Percentiles rank a stretch among this genome's conserved stretches.
These are phyloP conservation scores for Tetracladium setigerum DNA, from an alignment of 495 filamentous ascomycete genomes.

Conservation along the genomic window DNA sequence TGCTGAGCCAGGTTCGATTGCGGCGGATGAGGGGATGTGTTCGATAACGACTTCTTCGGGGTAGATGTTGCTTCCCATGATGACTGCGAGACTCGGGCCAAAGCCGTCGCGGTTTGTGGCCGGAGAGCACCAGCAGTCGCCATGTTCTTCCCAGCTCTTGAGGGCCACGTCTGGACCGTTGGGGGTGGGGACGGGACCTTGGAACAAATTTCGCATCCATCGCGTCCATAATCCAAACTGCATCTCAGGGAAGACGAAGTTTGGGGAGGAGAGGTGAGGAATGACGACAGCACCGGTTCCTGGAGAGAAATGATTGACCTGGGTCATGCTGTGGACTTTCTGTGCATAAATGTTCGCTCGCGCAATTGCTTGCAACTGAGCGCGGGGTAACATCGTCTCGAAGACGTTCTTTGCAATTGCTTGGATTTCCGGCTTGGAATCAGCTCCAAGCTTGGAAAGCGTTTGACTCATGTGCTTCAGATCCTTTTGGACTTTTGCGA, in stretches of 20 bases:
- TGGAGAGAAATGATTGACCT: slow-evolving; percentile 18
- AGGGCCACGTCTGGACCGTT: slow-evolving; percentile 37
- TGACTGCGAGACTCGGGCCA: slow-evolving; percentile 32
- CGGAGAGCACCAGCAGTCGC: slow-evolving; percentile 61
- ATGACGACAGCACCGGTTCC: slow-evolving; percentile 17
- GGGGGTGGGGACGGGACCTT: slow-evolving; percentile 5
- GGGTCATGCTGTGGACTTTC: not conserved
- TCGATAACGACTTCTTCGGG: slow-evolving; percentile 54
- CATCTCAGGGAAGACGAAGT: slow-evolving; percentile 14
- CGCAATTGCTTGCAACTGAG: slow-evolving; percentile 26
- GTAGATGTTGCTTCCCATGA: slow-evolving; percentile 37
- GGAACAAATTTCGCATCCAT: not conserved
- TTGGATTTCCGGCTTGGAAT: slow-evolving; percentile 21
- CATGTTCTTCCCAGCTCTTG: slow-evolving; percentile 48
- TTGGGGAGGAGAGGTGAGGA: slow-evolving; percentile 8
- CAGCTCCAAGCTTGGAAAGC: too few relatives aligned
- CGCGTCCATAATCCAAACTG: not conserved
- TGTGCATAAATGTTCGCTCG: slow-evolving; percentile 10
- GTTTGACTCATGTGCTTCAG: slow-evolving; percentile 4
- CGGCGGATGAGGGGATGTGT: slow-evolving; percentile 46
- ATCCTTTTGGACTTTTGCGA: slow-evolving; percentile 15
- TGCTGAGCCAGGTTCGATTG: slow-evolving; percentile 44
- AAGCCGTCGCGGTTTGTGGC: slow-evolving; percentile 21
- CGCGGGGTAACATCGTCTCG: slow-evolving; percentile 24
- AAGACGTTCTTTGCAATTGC: slow-evolving; percentile 23